These are phyloP conservation scores for Gnomoniopsis sp. DNA, from an alignment of 2,329 filamentous ascomycete species.

Conservation along the genomic window DNA sequence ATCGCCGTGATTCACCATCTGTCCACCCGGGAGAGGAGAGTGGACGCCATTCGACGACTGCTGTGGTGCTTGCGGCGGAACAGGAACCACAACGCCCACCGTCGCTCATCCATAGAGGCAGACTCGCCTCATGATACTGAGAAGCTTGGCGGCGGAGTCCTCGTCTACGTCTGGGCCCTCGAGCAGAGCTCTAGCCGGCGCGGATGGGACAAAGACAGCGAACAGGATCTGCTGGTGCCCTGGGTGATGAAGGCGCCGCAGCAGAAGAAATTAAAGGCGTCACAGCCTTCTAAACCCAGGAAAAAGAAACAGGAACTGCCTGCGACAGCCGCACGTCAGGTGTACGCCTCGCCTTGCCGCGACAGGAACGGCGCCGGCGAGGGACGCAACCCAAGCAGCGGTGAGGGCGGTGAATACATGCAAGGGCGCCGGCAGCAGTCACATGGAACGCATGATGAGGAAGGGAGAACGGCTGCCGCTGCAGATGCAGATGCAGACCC, in stretches of 20 bases:
- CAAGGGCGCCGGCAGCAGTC: conserved; percentile 2
- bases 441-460: neutral
- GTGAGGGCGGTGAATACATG: conserved; percentile 12
- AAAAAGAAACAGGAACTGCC: neutral
- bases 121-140: neutral
- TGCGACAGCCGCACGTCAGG: neutral
- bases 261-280: conserved; percentile 20
- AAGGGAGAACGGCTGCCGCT: neutral
- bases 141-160: conserved; percentile 53
- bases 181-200: conserved; percentile 84
- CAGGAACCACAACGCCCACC: conserved; percentile 38
- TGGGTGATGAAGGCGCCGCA: conserved; percentile 68
- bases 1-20: conserved; percentile 95
- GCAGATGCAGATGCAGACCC: neutral
- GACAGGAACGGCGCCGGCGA: neutral
- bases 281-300: neutral
- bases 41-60: conserved; percentile 69
- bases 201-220: conserved; percentile 79
- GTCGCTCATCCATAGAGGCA: neutral
- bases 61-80: conserved; percentile 58
- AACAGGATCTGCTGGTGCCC: conserved; percentile 92
- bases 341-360: neutral
- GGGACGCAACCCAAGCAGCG: conserved; percentile 9
- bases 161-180: conserved; percentile 93
- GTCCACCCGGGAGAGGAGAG: conserved; percentile 69